Conservation (phyloP, 345 rosid species). For the Barbarea vulgaris region DNA sequence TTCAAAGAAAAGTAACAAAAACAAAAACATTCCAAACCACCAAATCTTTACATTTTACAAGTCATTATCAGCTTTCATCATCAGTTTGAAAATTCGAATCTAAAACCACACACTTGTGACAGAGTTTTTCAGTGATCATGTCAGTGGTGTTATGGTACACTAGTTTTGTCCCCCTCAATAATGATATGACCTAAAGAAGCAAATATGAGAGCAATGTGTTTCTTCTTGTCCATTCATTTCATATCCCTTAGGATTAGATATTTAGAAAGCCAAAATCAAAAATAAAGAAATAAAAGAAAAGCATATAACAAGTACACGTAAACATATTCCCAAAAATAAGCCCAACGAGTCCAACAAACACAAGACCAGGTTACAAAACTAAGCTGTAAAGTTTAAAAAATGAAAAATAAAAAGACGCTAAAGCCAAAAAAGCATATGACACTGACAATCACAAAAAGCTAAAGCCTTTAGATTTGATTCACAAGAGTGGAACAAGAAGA, state of each 20-base stretch:
- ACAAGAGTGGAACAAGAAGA: slow-evolving; percentile 15
- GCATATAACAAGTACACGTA: slow-evolving; percentile 37
- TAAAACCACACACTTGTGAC: slow-evolving; percentile 3
- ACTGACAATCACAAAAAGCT: slow-evolving; percentile 40
- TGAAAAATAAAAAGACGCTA: slow-evolving; percentile 30
- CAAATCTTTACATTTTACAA: not conserved
- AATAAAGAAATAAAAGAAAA: slow-evolving; percentile 15
- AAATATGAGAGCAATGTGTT: slow-evolving; percentile 14
- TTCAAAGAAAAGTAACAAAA: slow-evolving; percentile 31
- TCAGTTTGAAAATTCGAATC: slow-evolving; percentile 16
- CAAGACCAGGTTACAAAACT: slow-evolving; percentile 39
- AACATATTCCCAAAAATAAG: slow-evolving; percentile 33
- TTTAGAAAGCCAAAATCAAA: slow-evolving; percentile 23
- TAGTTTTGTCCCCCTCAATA: slow-evolving; percentile 40
- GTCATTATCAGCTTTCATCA: slow-evolving; percentile 17
- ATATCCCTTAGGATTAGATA: slow-evolving; percentile 31
- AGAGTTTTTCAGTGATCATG: slow-evolving; percentile 21
- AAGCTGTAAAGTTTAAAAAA: slow-evolving; percentile 38
- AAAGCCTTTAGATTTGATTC: slow-evolving; percentile 30
- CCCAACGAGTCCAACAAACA: slow-evolving; percentile 42
- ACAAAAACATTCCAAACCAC: not conserved
- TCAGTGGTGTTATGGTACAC: slow-evolving; percentile 24
- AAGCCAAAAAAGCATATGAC: slow-evolving; percentile 41
- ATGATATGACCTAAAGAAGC: slow-evolving; percentile 38
- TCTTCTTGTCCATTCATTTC: slow-evolving; percentile 43